Base-by-base conservation (phyloP, 2,329 filamentous ascomycete species). In the Diplocarpon rosae region DNA sequence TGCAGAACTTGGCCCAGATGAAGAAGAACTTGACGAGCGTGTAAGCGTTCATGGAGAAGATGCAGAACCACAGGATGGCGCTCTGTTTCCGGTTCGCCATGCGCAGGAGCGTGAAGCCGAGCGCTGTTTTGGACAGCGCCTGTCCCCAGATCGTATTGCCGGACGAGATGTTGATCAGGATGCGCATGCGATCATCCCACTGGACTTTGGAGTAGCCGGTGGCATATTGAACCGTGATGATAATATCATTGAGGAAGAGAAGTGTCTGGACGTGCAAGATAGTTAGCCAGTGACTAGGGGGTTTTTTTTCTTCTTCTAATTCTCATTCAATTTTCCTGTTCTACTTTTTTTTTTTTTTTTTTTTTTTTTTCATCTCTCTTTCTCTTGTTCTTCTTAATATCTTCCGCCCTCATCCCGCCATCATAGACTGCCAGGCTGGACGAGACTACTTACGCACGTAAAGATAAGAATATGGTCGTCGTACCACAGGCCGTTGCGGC, bases 131-230 rank as follows among this genome's bases (percentile, higher is more conserved):
- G 47, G 62, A 63, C 61, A 59, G 65, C 12, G 59, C 56, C 30
- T 63, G 55, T 5, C 59, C 57, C 16, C 63, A 43, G 33, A 66
- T 56, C 15, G 61, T 58, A 32, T 48, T 43, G 32, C 47, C 46
- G 13, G 49, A 52, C n/a, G 50, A 45, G 15, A 52, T 43, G 51
- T 68, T 70, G 62, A 73, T 72, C 44, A 74, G 60, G 50, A 73
- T 72, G 53, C 70, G 69, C 70, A 73, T 73, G 43, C 64, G 65
- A 49, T 71, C 68, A 46, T 69, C 66, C 71, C 71, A 74, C 14
- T 59, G 53, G n/a, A 67, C 56, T 1, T 61, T 56, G 5, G 70
- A 64, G 48, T 73, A 73, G 40, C 69, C 70, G 7, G 66, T 71
- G 6, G 65, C 68, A 45, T 68, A 73, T 46, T 73, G 60, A 38